Evolutionary conservation across 495 filamentous ascomycete genomes (phyloP).

Genomic region (Lepidopterella palustris): DNA sequence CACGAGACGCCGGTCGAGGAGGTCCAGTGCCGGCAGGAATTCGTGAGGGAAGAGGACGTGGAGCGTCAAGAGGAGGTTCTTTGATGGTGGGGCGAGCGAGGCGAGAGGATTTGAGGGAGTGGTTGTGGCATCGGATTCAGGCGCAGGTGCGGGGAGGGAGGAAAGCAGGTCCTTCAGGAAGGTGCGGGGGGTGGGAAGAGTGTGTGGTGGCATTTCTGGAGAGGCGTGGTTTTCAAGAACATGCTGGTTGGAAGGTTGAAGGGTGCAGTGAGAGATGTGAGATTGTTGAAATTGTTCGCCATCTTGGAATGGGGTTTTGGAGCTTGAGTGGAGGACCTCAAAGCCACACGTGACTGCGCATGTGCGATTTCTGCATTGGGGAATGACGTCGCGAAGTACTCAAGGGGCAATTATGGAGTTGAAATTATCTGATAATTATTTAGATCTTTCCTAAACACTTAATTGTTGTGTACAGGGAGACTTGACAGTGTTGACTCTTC

Average conservation of each 20-base stretch:
- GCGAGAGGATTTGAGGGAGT: conserved; percentile 15
- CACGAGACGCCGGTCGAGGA: conserved; percentile 69
- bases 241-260: conserved; percentile 10
- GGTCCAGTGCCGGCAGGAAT: conserved; percentile 69
- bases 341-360: no score
- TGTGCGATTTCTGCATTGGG: no score
- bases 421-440: no score
- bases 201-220: conserved; percentile 11
- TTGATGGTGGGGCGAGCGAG: conserved; percentile 5
- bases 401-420: no score
- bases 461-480: no score
- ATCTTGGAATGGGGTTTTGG: no score
- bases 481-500: no score
- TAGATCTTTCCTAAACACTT: no score
- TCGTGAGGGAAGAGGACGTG: conserved; percentile 58
- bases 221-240: background rate
- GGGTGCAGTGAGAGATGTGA: background rate
- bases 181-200: conserved; percentile 18
- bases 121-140: background rate
- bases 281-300: conserved; percentile 17
- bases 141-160: conserved; percentile 7
- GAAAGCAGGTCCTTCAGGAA: conserved; percentile 26
- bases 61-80: conserved; percentile 48
- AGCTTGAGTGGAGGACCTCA: no score
- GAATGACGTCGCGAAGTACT: no score